Base-by-base conservation (phyloP, 495 filamentous ascomycete species). In the Aspergillus indologenus region DNA sequence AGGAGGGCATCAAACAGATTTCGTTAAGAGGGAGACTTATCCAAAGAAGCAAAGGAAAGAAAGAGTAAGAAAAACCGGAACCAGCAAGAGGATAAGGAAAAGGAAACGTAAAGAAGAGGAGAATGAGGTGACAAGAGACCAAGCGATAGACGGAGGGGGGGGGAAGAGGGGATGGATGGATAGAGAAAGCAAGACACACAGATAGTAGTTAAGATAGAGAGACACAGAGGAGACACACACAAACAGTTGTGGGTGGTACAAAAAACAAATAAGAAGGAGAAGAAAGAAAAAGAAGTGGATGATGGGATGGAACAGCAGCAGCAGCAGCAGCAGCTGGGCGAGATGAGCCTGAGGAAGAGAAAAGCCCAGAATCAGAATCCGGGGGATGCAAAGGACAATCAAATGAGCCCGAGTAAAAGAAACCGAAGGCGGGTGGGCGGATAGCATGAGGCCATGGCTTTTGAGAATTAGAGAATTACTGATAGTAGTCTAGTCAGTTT, bases 371-470 rank as follows among this genome's bases (percentile, higher is more conserved):
- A 68, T 29, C 34, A 14, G 34, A 40, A 40, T 66, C 66, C 63
- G 66, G 66, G 66, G 64, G 57, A 40, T 61, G 51, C 52, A 56
- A 59, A 59, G 62, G 49, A 58, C 34, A 40, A 40, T 11, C 34
- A 40, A 40, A 11, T 40, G 12, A 40, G 57, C 46, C 4, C 9
- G 63, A 55, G 60, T 50, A 51, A 29, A 57, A 62, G 61, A 62
- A 55, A 45, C 47, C 20, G 54, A 58, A 46, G 50, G 51, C 56
- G 57, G 56, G 50, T 47, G 34, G 34, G 34, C 34, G 34, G 58
- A 66, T 65, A 65, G 63, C 62, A 65, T 65, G 71, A 74, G 68
- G 69, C 68, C 68, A 68, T 71, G 69, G 63, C 54, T 40, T 40
- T 29, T 29, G 26, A 29, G 26, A 29, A 29, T 29, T 40, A 40